Evolutionary conservation across 202 grass and related monocot genomes (phyloP).

Genomic region (Eragrostis tef): DNA sequence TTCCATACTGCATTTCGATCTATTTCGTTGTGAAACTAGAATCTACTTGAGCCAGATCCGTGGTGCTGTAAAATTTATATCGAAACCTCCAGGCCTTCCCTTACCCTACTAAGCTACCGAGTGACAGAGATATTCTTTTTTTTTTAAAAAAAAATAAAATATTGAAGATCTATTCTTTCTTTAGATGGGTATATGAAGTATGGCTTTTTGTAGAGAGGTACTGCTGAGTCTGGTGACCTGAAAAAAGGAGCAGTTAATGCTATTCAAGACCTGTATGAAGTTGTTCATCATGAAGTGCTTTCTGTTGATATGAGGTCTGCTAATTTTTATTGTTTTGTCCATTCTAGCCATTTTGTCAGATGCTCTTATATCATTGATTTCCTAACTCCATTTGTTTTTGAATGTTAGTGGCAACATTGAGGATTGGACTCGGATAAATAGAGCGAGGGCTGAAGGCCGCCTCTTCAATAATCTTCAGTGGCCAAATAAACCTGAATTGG

Average conservation of each 20-base stretch:
- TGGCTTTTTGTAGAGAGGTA: slow-evolving; percentile 54
- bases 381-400: slow-evolving; percentile 37
- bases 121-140: background rate
- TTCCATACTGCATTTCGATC: background rate
- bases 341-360: slow-evolving; percentile 23
- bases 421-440: slow-evolving; percentile 67
- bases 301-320: slow-evolving; percentile 71
- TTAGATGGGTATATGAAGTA: slow-evolving; percentile 19
- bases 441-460: slow-evolving; percentile 65
- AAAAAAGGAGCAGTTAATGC: slow-evolving; percentile 73
- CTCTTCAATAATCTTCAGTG: slow-evolving; percentile 83
- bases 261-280: slow-evolving; percentile 85
- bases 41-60: background rate
- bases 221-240: slow-evolving; percentile 58
- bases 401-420: slow-evolving; percentile 65
- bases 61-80: slow-evolving; percentile 16
- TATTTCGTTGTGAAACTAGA: background rate
- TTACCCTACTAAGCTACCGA: no score
- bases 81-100: background rate
- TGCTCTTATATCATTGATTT: slow-evolving; percentile 31
- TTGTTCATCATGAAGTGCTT: slow-evolving; percentile 73
- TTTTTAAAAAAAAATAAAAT: no score
- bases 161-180: background rate
- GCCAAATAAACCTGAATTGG: slow-evolving; percentile 78
- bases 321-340: slow-evolving; percentile 40